Conservation (phyloP, 441 rosid species). For the Kokia cookei region DNA sequence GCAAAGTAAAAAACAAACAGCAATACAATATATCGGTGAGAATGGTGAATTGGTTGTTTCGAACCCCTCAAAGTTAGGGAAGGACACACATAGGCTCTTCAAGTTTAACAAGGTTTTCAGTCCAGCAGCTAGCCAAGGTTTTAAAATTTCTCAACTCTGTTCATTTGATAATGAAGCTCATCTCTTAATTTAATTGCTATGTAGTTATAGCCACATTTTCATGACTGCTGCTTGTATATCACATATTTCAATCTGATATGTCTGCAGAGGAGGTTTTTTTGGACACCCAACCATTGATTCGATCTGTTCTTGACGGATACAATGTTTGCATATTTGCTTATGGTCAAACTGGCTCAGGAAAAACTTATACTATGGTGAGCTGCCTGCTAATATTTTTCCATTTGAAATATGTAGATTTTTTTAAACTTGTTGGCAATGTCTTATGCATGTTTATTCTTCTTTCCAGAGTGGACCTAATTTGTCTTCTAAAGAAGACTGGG, state of each 20-base stretch:
- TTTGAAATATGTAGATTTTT: neutral
- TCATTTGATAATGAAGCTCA: neutral
- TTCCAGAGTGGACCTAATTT: conserved; percentile 80
- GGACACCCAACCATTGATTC: conserved; percentile 87
- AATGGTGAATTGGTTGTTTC: conserved; percentile 69
- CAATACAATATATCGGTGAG: conserved; percentile 58
- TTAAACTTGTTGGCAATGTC: conserved; percentile 4
- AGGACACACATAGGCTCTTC: conserved; percentile 57
- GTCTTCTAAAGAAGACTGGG: conserved; percentile 86
- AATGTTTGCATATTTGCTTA: conserved; percentile 95
- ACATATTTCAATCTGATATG: conserved; percentile 9
- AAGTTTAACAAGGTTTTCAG: conserved; percentile 75
- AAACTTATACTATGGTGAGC: conserved; percentile 91
- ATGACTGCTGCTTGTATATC: neutral
- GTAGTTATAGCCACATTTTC: conserved; percentile 1
- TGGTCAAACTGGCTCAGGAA: conserved; percentile 97
- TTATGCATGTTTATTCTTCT: conserved; percentile 6
- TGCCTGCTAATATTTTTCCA: neutral
- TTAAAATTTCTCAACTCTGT: neutral
- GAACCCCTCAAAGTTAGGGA: conserved; percentile 61
- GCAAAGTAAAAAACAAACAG: conserved; percentile 50
- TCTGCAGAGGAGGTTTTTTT: conserved; percentile 78
- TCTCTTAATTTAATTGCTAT: neutral
- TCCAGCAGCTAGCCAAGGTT: conserved; percentile 65
- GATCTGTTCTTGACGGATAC: conserved; percentile 86